A percentile compares a stretch with the other conserved stretches of the same genome.
phyloP scores from a whole-genome alignment of 805 yeast species.

The Candida sanyiensis region DNA sequence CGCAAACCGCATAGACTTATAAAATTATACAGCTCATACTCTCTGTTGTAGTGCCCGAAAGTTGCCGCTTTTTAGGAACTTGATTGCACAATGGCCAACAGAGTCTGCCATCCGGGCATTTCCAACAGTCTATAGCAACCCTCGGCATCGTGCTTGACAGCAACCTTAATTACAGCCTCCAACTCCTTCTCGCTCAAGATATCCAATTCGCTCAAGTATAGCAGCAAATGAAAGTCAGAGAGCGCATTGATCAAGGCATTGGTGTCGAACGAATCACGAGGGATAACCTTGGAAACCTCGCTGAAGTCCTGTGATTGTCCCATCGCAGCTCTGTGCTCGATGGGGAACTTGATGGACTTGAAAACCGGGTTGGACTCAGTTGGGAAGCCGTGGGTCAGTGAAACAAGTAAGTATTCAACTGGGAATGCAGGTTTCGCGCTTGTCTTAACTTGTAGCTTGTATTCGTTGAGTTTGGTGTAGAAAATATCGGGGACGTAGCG shows the following conservation, averaged over 20 bases:
- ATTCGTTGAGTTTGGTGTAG: conserved; percentile 80
- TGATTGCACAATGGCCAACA: conserved; percentile 50
- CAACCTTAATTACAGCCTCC: conserved; percentile 42
- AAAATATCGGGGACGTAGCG: conserved; percentile 94
- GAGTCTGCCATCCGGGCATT: conserved; percentile 76
- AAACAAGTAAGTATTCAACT: conserved; percentile 80
- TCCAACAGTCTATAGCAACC: conserved; percentile 50
- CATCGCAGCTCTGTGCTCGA: conserved; percentile 73
- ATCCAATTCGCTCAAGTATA: conserved; percentile 50
- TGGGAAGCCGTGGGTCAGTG: conserved; percentile 92
- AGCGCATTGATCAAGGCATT: conserved; percentile 32
- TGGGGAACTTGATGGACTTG: conserved; percentile 48
- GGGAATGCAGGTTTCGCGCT: conserved; percentile 92
- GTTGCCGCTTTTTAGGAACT: no score
- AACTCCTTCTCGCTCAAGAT: conserved; percentile 55
- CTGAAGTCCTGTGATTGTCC: conserved; percentile 68
- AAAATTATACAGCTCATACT: no score
- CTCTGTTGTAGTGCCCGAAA: no score
- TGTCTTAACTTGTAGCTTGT: conserved; percentile 78
- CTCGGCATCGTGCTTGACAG: conserved; percentile 35
- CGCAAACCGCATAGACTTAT: no score
- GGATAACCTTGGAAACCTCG: conserved; percentile 47
- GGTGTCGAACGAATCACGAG: conserved; percentile 24
- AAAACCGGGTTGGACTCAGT: conserved; percentile 49
- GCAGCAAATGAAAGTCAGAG: conserved; percentile 74